Base-by-base conservation (phyloP, 768 basidiomycete genomes). In the Termitomyces titanicus region DNA sequence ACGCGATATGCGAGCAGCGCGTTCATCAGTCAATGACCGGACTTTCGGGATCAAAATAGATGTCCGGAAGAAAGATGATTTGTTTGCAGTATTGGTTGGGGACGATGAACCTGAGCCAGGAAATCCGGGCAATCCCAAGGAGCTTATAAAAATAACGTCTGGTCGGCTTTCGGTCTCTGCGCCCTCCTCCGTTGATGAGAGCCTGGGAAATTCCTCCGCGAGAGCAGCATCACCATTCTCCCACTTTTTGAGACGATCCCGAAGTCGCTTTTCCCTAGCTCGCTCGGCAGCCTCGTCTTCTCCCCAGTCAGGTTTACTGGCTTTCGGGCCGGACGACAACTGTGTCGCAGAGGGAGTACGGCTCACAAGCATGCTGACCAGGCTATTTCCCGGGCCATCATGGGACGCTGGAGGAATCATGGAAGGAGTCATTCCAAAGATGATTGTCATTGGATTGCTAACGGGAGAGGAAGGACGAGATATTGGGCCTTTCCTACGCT, bases 361-460 rank as follows among this genome's bases (percentile, higher is more conserved):
- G 59, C 69, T 79, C 69, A 77, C 77, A 31, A 81, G 67, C 46
- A 81, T 60, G 58, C 71, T 77, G 51, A 82, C 62, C 7, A 83
- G 56, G 34, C 73, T 72, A 13, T 63, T 73, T 22, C 65, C 67
- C 15, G 74, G 63, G 5, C 68, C 61, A 25, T 52, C 62, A 27
- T 56, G 51, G 35, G 63, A 70, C 46, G 62, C 60, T 10, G 81
- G 73, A n/a, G 81, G 78, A 13, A 82, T 72, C n/a, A 93, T 71
- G 3, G 89, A 73, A 25, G 94, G 92, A 0, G 88, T 86, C 63
- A 92, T 84, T n/a, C 93, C 92, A 63, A 96, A 89, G 17, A 97
- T 77, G 45, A 97, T 92, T 8, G 86, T 83, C 62, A 87, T 89
- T 3, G 93, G 91, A 64, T 83, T 83, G 34, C 70, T 60, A 12